Evolutionary conservation across 2,329 filamentous ascomycete species (phyloP).

Genomic region (Trichoderma aggressivum): DNA sequence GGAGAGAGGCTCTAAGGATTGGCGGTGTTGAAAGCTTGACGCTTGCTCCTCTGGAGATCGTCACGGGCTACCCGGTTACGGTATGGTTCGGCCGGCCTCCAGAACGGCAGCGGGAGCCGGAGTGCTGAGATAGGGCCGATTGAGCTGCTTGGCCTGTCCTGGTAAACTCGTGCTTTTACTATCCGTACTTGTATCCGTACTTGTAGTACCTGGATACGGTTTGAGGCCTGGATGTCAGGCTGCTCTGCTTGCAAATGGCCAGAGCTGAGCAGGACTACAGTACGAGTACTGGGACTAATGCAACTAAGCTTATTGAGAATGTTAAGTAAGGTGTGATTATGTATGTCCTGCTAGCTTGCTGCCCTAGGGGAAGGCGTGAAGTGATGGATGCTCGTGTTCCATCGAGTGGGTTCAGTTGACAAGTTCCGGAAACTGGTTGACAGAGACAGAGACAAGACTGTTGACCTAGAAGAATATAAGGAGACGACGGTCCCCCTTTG

Average conservation of each 20-base stretch:
- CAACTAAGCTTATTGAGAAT: conserved; percentile 11
- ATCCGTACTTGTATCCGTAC: no score
- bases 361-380: background rate
- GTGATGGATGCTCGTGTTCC: background rate
- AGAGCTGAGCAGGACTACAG: background rate
- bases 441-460: background rate
- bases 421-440: background rate
- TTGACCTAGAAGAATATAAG: background rate
- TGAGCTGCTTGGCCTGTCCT: background rate
- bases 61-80: background rate
- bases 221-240: background rate
- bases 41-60: background rate
- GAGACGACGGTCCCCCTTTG: conserved; percentile 3
- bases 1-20: background rate
- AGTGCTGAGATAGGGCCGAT: conserved; percentile 17
- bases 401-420: background rate
- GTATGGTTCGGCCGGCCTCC: background rate
- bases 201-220: background rate
- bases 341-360: background rate
- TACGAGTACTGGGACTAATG: background rate
- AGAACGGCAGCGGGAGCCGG: background rate
- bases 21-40: background rate
- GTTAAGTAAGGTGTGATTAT: conserved; percentile 1
- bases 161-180: background rate
- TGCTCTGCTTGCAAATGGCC: background rate